phyloP scores from a whole-genome alignment of 2,329 filamentous ascomycete species.

The Aureobasidium subglaciale region DNA sequence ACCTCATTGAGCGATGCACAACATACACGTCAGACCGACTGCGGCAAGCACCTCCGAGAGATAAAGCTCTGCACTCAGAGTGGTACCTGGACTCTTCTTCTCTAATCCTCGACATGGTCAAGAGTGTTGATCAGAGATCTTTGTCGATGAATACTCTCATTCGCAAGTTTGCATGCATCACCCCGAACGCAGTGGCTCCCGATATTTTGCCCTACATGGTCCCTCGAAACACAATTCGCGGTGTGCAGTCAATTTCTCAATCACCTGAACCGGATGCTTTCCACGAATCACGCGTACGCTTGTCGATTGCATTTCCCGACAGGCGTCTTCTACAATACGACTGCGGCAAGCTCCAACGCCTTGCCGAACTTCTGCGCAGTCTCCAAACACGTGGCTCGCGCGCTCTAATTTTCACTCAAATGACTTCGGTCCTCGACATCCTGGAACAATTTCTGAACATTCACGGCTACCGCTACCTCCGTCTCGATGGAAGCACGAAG shows the following conservation, averaged over 20 bases:
- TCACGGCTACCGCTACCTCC: slow-evolving; percentile 92
- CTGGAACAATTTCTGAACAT: slow-evolving; percentile 97
- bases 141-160: slow-evolving; percentile 66
- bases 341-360: slow-evolving; percentile 87
- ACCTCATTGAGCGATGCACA: slow-evolving; percentile 68
- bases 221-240: slow-evolving; percentile 33
- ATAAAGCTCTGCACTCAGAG: slow-evolving; percentile 55
- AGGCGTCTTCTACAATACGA: slow-evolving; percentile 95
- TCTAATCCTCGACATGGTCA: slow-evolving; percentile 59
- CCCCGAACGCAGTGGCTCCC: slow-evolving; percentile 76
- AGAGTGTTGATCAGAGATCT: slow-evolving; percentile 66
- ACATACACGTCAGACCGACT: slow-evolving; percentile 51
- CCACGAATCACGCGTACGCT: slow-evolving; percentile 85
- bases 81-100: slow-evolving; percentile 70
- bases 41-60: slow-evolving; percentile 46
- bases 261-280: slow-evolving; percentile 60
- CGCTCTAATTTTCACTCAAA: slow-evolving; percentile 96
- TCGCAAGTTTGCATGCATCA: slow-evolving; percentile 85
- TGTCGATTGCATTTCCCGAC: slow-evolving; percentile 94
- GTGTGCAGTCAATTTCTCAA: slow-evolving; percentile 36
- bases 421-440: slow-evolving; percentile 98
- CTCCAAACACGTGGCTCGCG: slow-evolving; percentile 87
- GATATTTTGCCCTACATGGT: slow-evolving; percentile 61
- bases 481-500: slow-evolving; percentile 92
- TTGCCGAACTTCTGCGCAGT: slow-evolving; percentile 78